Percentiles rank a stretch among this genome's conserved stretches.
Conservation (phyloP, 2,329 filamentous ascomycete species). For the Clathrospora elynae region DNA sequence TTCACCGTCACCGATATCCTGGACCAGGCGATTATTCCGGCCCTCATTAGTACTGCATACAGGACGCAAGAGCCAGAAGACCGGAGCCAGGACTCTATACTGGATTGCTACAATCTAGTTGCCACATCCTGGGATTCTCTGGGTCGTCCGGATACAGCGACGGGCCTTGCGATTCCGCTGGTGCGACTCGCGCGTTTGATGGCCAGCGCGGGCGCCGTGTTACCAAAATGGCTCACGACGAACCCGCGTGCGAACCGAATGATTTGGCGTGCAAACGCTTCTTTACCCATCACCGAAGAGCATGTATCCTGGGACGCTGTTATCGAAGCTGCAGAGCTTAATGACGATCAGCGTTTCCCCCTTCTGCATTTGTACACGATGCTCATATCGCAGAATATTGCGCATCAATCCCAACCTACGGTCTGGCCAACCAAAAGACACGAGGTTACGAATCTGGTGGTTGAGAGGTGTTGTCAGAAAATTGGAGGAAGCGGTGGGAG, state of each 20-base stretch:
- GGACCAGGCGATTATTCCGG: conserved; percentile 28
- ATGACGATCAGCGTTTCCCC: conserved; percentile 25
- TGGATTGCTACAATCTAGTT: conserved; percentile 32
- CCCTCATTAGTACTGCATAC: conserved; percentile 20
- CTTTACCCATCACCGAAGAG: conserved; percentile 19
- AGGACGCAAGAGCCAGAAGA: neutral
- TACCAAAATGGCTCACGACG: conserved; percentile 34
- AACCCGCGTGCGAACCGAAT: conserved; percentile 26
- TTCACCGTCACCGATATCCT: conserved; percentile 30
- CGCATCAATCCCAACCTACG: conserved; percentile 18
- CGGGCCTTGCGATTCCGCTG: conserved; percentile 35
- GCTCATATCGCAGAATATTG: conserved; percentile 38
- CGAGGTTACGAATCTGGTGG: conserved; percentile 33
- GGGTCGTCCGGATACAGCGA: conserved; percentile 27
- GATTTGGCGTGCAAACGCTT: conserved; percentile 40
- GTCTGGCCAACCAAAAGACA: conserved; percentile 22
- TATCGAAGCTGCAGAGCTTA: conserved; percentile 24
- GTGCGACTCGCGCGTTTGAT: conserved; percentile 40
- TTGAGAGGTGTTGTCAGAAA: conserved; percentile 36
- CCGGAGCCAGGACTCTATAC: conserved; percentile 15
- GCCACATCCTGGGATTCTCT: conserved; percentile 36
- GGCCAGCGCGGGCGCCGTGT: conserved; percentile 25
- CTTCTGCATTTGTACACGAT: conserved; percentile 40
- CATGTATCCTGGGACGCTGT: conserved; percentile 33
- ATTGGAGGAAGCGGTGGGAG: conserved; percentile 20